phyloP scores from a whole-genome alignment of 495 filamentous ascomycete species.

The Cladorrhinum samala region DNA sequence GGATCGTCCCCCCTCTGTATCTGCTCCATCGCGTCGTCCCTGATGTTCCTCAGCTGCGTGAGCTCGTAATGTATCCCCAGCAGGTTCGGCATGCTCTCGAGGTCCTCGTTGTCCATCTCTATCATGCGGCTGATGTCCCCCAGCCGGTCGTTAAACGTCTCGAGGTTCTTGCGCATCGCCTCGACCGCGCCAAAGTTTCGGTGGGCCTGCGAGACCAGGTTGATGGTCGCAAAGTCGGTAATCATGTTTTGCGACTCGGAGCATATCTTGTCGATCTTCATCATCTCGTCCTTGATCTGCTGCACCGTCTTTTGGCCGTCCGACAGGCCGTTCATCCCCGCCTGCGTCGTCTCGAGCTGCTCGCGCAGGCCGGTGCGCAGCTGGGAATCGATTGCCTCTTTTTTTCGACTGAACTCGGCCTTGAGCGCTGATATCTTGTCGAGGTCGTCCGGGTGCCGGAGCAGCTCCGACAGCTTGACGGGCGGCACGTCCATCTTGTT shows the following conservation, averaged over 20 bases:
- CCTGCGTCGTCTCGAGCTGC: conserved; percentile 86
- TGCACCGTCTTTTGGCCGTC: conserved; percentile 85
- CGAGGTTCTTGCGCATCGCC: conserved; percentile 83
- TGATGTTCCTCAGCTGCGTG: conserved; percentile 83
- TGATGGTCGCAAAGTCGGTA: conserved; percentile 93
- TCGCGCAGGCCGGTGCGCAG: conserved; percentile 80
- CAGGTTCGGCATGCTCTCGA: conserved; percentile 86
- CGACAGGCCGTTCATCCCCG: conserved; percentile 76
- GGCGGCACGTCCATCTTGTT: conserved; percentile 47
- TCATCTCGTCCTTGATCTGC: conserved; percentile 92
- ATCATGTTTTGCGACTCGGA: conserved; percentile 95
- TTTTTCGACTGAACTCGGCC: conserved; percentile 91
- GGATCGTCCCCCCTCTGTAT: conserved; percentile 67
- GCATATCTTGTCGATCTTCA: conserved; percentile 96
- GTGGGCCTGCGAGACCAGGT: conserved; percentile 86
- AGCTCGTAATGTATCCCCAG: conserved; percentile 84
- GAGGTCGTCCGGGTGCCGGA: conserved; percentile 74
- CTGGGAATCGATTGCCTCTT: conserved; percentile 80
- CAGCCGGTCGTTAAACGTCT: conserved; percentile 73
- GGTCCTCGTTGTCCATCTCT: conserved; percentile 72
- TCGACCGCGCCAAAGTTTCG: conserved; percentile 88
- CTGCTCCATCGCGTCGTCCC: conserved; percentile 94
- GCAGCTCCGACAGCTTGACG: conserved; percentile 67
- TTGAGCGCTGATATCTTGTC: conserved; percentile 90
- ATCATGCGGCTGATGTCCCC: conserved; percentile 68